These are phyloP conservation scores for Bromus sterilis DNA, from an alignment of 176 grass and related monocot species.

Conservation along the genomic window DNA sequence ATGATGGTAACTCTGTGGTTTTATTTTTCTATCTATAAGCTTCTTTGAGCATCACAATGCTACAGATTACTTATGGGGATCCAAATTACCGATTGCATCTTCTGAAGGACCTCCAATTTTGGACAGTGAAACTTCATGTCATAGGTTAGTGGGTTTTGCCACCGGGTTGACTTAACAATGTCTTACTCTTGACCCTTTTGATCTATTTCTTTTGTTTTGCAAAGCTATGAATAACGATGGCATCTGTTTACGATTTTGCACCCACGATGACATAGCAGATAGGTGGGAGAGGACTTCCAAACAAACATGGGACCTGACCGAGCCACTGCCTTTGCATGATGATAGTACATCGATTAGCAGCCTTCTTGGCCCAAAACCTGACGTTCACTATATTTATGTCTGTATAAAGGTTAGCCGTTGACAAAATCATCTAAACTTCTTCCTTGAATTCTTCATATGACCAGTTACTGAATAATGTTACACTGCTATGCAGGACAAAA, in stretches of 20 bases:
- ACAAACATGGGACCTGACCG: slow-evolving; percentile 63
- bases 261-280: slow-evolving; percentile 30
- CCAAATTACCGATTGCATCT: slow-evolving; percentile 74
- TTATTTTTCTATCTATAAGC: neutral
- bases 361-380: slow-evolving; percentile 71
- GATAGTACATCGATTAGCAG: slow-evolving; percentile 31
- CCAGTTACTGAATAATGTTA: neutral
- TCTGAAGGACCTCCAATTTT: slow-evolving; percentile 57
- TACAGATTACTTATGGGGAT: slow-evolving; percentile 95
- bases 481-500: slow-evolving; percentile 6
- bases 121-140: slow-evolving; percentile 80
- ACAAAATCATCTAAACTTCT: neutral
- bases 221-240: neutral
- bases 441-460: neutral
- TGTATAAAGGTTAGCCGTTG: slow-evolving; percentile 63
- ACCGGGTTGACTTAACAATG: neutral
- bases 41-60: slow-evolving; percentile 4
- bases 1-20: neutral
- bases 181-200: neutral
- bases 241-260: neutral
- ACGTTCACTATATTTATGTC: slow-evolving; percentile 92
- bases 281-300: slow-evolving; percentile 54
- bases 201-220: neutral
- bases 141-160: slow-evolving; percentile 59
- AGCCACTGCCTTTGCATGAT: slow-evolving; percentile 69